Base-by-base conservation (phyloP, 768 basidiomycete genomes). In the Russula foetens region DNA sequence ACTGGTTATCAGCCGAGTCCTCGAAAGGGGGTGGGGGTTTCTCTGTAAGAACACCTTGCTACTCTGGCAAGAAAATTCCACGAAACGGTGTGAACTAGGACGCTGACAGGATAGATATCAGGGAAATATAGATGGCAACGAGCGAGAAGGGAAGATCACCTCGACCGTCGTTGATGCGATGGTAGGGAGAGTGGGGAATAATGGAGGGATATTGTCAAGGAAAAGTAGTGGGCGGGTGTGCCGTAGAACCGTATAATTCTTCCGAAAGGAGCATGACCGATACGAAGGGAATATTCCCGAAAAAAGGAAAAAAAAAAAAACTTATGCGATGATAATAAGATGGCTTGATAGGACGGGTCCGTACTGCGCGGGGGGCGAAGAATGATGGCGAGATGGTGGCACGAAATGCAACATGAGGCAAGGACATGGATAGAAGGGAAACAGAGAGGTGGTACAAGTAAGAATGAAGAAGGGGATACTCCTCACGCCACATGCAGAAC, bases 401-500 rank as follows among this genome's bases (percentile, higher is more conserved):
- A 56, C 53, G 41, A 51, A 60, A 35, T 54, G 63, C 55, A 66
- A 58, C 29, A 60, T 53, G 58, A 33, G 64, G n/a, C 15, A 35
- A 50, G 49, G 49, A 19, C 19, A 43, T 53, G 50, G 24, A 48
- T 24, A 41, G 24, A 26, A 38, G 56, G 9, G n/a, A 38, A 53
- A 59, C 12, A 24, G 43, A 63, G 21, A 53, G 47, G 26, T 58
- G 29, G 21, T 51, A 64, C 44, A 52, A 54, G 28, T 26, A 41
- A 26, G 54, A n/a, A 64, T 35, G 21, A 43, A 51, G 54, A 38
- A 17, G 56, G n/a, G n/a, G 28, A 45, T 31, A 53, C 17, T 24
- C 53, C 62, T 84, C 76, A 91, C 71, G 83, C 85, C 68, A 92
- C 90, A 72, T 84, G 90, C 50, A 92, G 79, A 19, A 84, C 87